Evolutionary conservation across 2,329 filamentous ascomycete species (phyloP), one percentile per base, ranked within the genome.

Genomic region (Emmonsia crescens): DNA sequence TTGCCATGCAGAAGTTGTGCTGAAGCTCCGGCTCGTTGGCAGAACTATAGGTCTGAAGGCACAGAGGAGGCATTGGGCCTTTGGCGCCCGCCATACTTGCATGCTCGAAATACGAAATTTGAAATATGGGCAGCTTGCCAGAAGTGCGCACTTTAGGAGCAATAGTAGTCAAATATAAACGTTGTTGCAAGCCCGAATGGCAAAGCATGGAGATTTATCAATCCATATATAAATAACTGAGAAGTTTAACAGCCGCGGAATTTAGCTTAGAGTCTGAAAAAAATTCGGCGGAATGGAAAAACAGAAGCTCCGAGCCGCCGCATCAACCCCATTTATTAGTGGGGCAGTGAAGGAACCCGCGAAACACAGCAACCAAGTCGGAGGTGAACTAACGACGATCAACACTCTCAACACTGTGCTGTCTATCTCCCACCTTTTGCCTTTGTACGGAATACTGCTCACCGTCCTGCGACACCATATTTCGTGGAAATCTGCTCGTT

Each of bases 61-160:
- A 69, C 76, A 77, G 65, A 77, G 70, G 44, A 78, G 70, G 72
- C 77, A 79, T 68, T 68, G 68, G 56, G 69, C 72, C 66, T 70
- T 68, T 67, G 64, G 70, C 59, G 66, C 67, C 60, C 67, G 68
- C 68, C 75, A 74, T 71, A 69, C 65, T 71, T 71, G 75, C 78
- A 80, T 79, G 67, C 71, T 71, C 69, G 59, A 21, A 46, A 29
- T 36, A 31, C 14, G 31, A 52, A 44, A 21, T 36, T 21, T 21
- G 19, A n/a, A 29, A 24, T 27, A 49, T 49, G 24, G 46, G 14
- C 24, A 49, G 29, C 9, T 24, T 21, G 29, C 51, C 16, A 36
- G 19, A 33, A 54, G 29, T 54, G 51, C 14, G 31, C 14, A 2
- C 8, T 36, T 31, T 36, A 12, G 3, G 5, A 36, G 10, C 16